Evolutionary conservation across 1,139 yeast genomes (phyloP), one percentile per base, ranked within the genome.

Genomic region (Debaryomyces psychrophilus): DNA sequence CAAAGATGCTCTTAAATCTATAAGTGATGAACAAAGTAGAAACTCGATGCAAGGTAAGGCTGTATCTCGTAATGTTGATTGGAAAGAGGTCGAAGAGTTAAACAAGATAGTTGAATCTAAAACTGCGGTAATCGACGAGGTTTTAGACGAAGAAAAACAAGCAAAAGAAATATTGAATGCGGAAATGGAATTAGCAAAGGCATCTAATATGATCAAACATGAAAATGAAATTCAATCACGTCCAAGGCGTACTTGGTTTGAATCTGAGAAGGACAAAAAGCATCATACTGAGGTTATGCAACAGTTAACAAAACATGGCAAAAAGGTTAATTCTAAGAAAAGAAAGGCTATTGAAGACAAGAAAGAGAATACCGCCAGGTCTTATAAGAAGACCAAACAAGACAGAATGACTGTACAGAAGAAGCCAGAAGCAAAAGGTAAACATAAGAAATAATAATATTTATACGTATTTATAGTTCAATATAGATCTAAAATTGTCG

Each of bases 181-280:
- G 1, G 99, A 93, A 70, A 86, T 90, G 86, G 95, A 93, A 62
- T 68, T 93, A 46, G 81, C 79, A 54, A 90, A 88, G 66, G 96
- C 96, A 47, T 85, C 86, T 56, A 93, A 93, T 64, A 61, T 93
- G 60, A 71, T 95, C 57, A 87, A 81, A 60, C 90, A 88, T 60
- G 82, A 82, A 53, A 81, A 81, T 45, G 99, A 93, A 65, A 93
- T 93, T 61, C 81, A 82, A 55, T 73, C 96, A 2, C 80, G 98
- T 60, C 99, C 99, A 27, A 90, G 82, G 69, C 83, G 99, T 71
- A 93, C 99, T 0, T 93, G 99, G 99, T 93, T 93, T 68, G 95
- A 89, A 65, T 71, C 81, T 35, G 92, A 86, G 52, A 72, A 76
- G 52, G 95, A 88, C 34, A 87, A 86, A 73, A 82, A 80, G 57